phyloP scores from a whole-genome alignment of 2,329 filamentous ascomycete genomes.

The Aureobasidium sp. region DNA sequence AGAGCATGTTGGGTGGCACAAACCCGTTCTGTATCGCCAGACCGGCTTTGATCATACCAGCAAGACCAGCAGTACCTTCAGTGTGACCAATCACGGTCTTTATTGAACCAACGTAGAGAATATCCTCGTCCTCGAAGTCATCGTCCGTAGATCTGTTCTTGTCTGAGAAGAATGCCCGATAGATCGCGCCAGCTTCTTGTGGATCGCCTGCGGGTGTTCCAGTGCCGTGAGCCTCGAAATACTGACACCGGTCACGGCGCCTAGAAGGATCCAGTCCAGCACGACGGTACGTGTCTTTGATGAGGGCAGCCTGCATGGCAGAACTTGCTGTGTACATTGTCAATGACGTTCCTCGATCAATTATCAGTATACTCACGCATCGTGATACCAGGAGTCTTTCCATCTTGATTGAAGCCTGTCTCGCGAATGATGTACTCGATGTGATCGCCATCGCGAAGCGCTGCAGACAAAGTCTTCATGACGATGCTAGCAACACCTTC shows the following conservation, averaged over 20 bases:
- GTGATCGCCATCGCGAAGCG: constrained; percentile 40
- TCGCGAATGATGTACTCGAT: constrained; percentile 35
- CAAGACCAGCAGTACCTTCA: constrained; percentile 43
- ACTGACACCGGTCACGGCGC: constrained; percentile 29
- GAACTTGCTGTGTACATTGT: constrained; percentile 30
- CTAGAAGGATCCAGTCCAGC: constrained; percentile 27
- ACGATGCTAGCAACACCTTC: constrained; percentile 47
- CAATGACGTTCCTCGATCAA: no score
- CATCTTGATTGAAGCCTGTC: constrained; percentile 33
- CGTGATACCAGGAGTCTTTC: constrained; percentile 31
- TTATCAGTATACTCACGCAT: no score
- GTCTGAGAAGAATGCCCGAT: constrained; percentile 24
- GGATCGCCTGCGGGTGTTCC: constrained; percentile 25
- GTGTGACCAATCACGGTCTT: constrained; percentile 38
- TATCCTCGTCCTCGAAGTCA: no score
- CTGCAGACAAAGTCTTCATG: constrained; percentile 40
- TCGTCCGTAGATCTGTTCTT: no score
- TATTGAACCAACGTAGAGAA: constrained; percentile 18
- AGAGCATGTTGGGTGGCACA: constrained; percentile 21
- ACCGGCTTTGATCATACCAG: constrained; percentile 28
- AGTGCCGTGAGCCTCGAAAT: constrained; percentile 25
- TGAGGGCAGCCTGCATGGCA: constrained; percentile 32
- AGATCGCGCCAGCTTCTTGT: constrained; percentile 27
- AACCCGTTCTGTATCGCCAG: constrained; percentile 21
- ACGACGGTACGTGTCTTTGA: constrained; percentile 30